Base-by-base conservation (phyloP, 768 basidiomycete genomes). In the Leccinum rimulosum region DNA sequence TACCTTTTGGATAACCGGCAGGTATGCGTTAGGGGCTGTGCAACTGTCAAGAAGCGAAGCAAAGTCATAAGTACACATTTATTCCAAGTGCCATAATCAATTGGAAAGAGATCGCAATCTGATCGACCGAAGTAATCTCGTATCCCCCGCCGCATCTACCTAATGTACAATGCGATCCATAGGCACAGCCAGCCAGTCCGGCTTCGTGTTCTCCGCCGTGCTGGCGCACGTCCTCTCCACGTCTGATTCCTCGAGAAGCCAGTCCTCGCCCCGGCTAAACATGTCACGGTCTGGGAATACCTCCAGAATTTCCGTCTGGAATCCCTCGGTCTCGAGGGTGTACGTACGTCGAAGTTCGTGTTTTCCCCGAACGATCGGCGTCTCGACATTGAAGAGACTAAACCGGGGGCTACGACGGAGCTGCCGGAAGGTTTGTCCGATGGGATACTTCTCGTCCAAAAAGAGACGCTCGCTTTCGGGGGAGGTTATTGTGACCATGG, bases 231-330 rank as follows among this genome's bases (percentile, higher is more conserved):
- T 43, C 49, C 11, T 62, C 6, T 64, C 59, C 7, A 59, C n/a
- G 10, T 68, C 59, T 4, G 50, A 27, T 28, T 59, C 59, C 10
- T 68, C 68, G 15, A 55, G 58, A n/a, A 88, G 73, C 87, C 87
- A 89, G 14, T 73, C 70, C 31, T 82, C 80, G 15, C 83, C 84
- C 4, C 67, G 69, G 12, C 73, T 60, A 62, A 89, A 89, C 87
- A 90, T 89, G 9, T 83, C 79, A 40, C 88, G 71, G 47, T 83
- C 81, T 1, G 85, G 83, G 68, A 89, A 90, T 6, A 85, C 82
- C 63, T 89, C 88, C 58, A 84, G 67, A 50, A 90, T 89, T 58
- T 88, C 85, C 65, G 86, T 84, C 53, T 82, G 76, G 67, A 89
- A 84, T 17, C 83, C 81, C 22, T 83, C 80, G 0, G 81, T 77